Evolutionary conservation across 805 yeast species (phyloP), one percentile per base, ranked within the genome.

Genomic region (Spathaspora passalidarum): DNA sequence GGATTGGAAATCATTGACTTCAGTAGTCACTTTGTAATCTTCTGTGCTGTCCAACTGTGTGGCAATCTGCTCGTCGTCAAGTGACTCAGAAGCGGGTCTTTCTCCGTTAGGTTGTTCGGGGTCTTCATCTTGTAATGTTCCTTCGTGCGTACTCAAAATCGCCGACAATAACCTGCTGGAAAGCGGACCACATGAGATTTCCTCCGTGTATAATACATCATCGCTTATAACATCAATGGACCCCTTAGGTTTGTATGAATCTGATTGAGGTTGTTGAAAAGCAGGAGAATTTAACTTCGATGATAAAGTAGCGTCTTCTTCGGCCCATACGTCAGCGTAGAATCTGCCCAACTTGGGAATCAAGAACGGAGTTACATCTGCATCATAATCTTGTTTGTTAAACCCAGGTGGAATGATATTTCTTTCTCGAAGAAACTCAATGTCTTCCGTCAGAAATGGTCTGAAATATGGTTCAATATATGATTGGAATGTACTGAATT

Each of bases 181-280:
- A 29, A 92, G 72, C 1, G 99, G 98, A 1, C 99, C 99, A 61
- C 96, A 85, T 0, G 96, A 84, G 1, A 92, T 72, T 18, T 79
- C 81, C 47, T 87, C 92, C 0, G 84, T 75, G 52, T 87, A 92
- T 46, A 91, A 63, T 1, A 67, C 62, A 4, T 79, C 82, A 56
- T 86, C 96, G 21, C 65, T 70, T 38, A 87, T 55, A 21, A 72
- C 75, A 18, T 77, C 81, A 1, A 82, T 69, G 1, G 84, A 72
- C 4, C 85, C 86, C 49, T 77, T 82, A 0, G 96, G 83, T 20
- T 60, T 67, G 58, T 62, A 61, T 19, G 78, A 66, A 42, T 76
- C 78, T 26, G 63, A 48, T 26, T 72, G 65, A 16, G 75, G 61
- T 32, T 78, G 76, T 37, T 61, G 66, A 45, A 57, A 62, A 4